Evolutionary conservation across 306 rosid species (phyloP).

Genomic region (Luffa acutangula): DNA sequence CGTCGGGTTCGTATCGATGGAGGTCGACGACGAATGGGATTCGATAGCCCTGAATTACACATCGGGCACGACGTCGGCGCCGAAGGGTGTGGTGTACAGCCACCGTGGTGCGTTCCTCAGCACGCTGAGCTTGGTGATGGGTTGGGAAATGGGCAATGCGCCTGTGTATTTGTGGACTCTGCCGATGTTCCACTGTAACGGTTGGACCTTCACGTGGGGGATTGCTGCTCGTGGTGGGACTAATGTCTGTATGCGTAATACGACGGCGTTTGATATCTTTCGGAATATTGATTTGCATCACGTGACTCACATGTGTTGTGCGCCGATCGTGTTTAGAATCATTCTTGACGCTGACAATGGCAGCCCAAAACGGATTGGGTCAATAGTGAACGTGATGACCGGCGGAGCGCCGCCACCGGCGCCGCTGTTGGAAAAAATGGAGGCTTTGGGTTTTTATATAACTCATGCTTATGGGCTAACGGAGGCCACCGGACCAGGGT

Average conservation of each 20-base stretch:
- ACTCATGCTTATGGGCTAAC: constrained; percentile 92
- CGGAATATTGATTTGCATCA: constrained; percentile 32
- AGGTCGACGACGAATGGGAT: constrained; percentile 53
- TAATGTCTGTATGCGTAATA: constrained; percentile 56
- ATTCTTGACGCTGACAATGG: constrained; percentile 36
- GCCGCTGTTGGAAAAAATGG: constrained; percentile 35
- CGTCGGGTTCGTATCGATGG: constrained; percentile 15
- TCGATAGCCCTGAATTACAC: constrained; percentile 75
- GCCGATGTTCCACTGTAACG: constrained; percentile 93
- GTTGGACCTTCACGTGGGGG: constrained; percentile 98
- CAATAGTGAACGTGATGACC: constrained; percentile 49
- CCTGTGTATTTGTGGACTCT: constrained; percentile 83
- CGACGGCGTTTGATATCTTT: constrained; percentile 44
- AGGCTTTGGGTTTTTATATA: constrained; percentile 60
- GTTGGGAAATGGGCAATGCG: constrained; percentile 72
- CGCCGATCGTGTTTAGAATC: constrained; percentile 66
- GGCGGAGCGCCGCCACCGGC: constrained; percentile 94
- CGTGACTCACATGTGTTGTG: constrained; percentile 94
- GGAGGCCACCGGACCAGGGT: constrained; percentile 84
- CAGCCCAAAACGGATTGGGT: constrained; percentile 11
- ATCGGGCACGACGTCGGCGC: constrained; percentile 83
- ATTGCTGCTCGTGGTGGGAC: constrained; percentile 89
- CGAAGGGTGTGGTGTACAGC: constrained; percentile 84
- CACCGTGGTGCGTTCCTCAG: constrained; percentile 85
- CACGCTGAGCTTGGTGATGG: constrained; percentile 53